Evolutionary conservation across 345 rosid genomes (phyloP), one percentile per base, ranked within the genome.

Genomic region (Boechera retrofracta): DNA sequence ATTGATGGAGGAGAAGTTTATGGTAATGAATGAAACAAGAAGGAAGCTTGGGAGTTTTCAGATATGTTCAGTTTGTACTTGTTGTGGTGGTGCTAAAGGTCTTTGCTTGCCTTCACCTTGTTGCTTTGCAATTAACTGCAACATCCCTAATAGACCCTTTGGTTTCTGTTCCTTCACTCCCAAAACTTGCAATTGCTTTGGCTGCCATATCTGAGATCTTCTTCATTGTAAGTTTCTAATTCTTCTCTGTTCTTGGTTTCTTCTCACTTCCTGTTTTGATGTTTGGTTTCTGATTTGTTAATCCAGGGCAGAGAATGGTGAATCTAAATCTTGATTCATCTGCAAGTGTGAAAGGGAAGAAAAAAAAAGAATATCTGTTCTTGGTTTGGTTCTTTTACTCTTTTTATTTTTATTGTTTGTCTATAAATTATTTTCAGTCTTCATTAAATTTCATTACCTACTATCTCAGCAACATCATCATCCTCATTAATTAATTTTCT

Each of bases 91-190:
- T 71, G 81, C 94, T 53, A 89, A 79, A 75, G 89, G 97, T 7
- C 57, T 87, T 63, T 94, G 98, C 71, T 76, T 94, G 79, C 89
- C 93, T 15, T 88, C 97, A 16, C 97, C 98, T 38, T 94, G 98
- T 81, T 94, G 98, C 84, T 94, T 82, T 80, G 97, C 97, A 24
- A 92, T 94, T 86, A 92, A 90, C 64, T 94, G 98, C 93, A 94
- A 92, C 83, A 94, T 94, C 42, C 98, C 98, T 13, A 92, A 94
- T 72, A 85, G 92, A 78, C 98, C 98, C 53, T 94, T 90, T 74
- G 98, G 98, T 54, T 94, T 87, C 84, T 94, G 97, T 73, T 90
- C 98, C 24, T 94, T 94, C 85, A 92, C 98, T 70, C 97, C 98
- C 82, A 92, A 87, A 81, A 81, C 97, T 73, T 94, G 98, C 77